Evolutionary conservation across 352 stramenopile species (phyloP), one percentile per base, ranked within the genome.

Genomic region (Sclerospora graminicola): DNA sequence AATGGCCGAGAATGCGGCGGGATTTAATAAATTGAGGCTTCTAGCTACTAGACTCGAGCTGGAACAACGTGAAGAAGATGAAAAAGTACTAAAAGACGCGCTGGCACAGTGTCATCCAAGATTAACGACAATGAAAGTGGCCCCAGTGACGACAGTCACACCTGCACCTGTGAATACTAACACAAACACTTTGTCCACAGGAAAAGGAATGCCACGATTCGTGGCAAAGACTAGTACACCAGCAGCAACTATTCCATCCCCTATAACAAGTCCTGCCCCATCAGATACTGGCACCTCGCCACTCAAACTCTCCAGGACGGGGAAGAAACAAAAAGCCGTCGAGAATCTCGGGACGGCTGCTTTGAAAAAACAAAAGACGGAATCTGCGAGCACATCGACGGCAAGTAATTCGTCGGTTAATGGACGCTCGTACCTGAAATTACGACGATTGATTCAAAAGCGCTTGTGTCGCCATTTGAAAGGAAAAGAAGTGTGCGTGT

Each of bases 401-500:
- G 51, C 31, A 41, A 76, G 34, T 45, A 46, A 5, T 45, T 63
- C 40, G 24, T 49, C 62, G 1, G 32, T 51, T 6, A 43, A 58
- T 24, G 57, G 45, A 2, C 42, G 76, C 6, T 51, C 57, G 21
- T 71, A 75, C 49, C 41, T 90, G 27, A 74, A 65, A 6, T 48
- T 88, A 35, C 72, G 78, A 8, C 66, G 78, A 2, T 49, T 88
- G 10, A 79, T 90, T 27, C 75, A 88, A 50, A 79, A 72, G 37
- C 61, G 62, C 1, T 46, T 88, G 23, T 89, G 77, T 30, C 53
- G 46, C 9, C 75, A 90, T 40, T 46, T 90, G n/a, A 69, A 80
- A 48, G 63, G 63, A 35, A 63, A 76, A 13, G 58, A 73, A 41
- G 67, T 90, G 16, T 86, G 72, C 38, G 61, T 78, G 6, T 21